A percentile compares a stretch with the other conserved stretches of the same genome.
Conservation (phyloP, 352 stramenopile species). For the Phytophthora citrophthora region DNA sequence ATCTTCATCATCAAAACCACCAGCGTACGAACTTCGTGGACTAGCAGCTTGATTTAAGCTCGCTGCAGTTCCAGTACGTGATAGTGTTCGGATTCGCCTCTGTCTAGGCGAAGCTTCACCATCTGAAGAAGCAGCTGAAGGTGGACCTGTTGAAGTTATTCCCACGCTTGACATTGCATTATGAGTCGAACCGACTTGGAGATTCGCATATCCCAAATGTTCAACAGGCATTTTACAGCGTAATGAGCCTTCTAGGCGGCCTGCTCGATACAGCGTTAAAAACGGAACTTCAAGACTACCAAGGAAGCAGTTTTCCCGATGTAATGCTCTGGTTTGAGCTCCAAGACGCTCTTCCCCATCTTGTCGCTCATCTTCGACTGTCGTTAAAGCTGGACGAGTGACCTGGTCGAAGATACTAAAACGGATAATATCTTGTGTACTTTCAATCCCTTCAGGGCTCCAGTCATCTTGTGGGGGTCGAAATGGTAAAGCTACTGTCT, state of each 20-base stretch:
- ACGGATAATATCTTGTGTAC: conserved; percentile 77
- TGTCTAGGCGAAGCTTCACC: conserved; percentile 27
- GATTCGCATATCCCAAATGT: conserved; percentile 86
- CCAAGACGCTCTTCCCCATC: conserved; percentile 23
- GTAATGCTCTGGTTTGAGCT: conserved; percentile 45
- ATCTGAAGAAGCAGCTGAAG: conserved; percentile 17
- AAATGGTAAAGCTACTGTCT: conserved; percentile 92
- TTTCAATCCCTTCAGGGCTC: conserved; percentile 71
- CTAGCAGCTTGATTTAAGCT: conserved; percentile 10
- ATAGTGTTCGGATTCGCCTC: conserved; percentile 8
- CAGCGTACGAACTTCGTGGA: conserved; percentile 12
- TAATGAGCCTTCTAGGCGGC: conserved; percentile 81
- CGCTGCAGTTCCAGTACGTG: conserved; percentile 7
- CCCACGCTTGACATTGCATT: conserved; percentile 6
- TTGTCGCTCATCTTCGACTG: conserved; percentile 42
- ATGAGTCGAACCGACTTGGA: conserved; percentile 18
- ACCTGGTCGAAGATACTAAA: conserved; percentile 93
- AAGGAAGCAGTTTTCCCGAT: conserved; percentile 86
- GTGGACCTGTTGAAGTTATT: conserved; percentile 8
- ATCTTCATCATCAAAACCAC: conserved; percentile 29
- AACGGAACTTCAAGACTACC: conserved; percentile 89
- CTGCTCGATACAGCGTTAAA: conserved; percentile 82
- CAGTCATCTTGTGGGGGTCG: conserved; percentile 82
- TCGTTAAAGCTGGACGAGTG: conserved; percentile 33
- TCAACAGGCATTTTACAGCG: conserved; percentile 83